A percentile compares a stretch with the other conserved stretches of the same genome.
These are phyloP conservation scores for Tetracladium marchalianum DNA, from an alignment of 495 filamentous ascomycete species.

Conservation along the genomic window DNA sequence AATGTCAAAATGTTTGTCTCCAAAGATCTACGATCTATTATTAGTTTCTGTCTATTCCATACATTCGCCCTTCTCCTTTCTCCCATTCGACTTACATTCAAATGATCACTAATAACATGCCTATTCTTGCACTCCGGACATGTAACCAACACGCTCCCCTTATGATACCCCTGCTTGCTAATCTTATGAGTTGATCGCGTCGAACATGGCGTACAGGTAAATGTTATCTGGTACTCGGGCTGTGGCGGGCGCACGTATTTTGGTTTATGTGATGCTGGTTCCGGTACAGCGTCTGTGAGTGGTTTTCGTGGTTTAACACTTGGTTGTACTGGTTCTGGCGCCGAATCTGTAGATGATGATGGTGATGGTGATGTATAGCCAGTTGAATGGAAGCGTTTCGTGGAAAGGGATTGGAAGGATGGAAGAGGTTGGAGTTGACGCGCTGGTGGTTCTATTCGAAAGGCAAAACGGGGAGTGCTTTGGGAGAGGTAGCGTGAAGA, in stretches of 20 bases:
- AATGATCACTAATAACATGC: constrained; percentile 87
- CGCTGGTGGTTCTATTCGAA: too few relatives aligned
- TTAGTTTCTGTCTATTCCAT: neutral
- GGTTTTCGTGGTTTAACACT: too few relatives aligned
- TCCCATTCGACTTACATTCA: constrained; percentile 34
- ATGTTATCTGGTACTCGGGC: constrained; percentile 72
- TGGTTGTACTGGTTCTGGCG: too few relatives aligned
- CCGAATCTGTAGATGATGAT: too few relatives aligned
- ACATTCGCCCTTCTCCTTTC: constrained; percentile 14
- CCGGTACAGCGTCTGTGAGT: too few relatives aligned
- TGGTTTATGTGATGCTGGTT: too few relatives aligned
- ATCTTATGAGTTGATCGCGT: constrained; percentile 65
- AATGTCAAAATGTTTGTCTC: constrained; percentile 52
- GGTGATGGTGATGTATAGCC: too few relatives aligned
- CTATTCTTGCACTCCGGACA: constrained; percentile 77
- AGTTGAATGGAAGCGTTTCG: too few relatives aligned
- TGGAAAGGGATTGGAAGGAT: too few relatives aligned
- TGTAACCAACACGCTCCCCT: constrained; percentile 75
- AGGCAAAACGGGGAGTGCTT: too few relatives aligned
- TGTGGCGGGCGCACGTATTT: constrained; percentile 20
- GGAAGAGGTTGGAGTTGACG: too few relatives aligned
- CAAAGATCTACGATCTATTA: constrained; percentile 44
- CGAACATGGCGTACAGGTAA: constrained; percentile 85
- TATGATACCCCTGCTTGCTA: constrained; percentile 88
- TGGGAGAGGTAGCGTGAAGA: too few relatives aligned